phyloP scores from a whole-genome alignment of 306 rosid species.

The Mucuna pruriens region DNA sequence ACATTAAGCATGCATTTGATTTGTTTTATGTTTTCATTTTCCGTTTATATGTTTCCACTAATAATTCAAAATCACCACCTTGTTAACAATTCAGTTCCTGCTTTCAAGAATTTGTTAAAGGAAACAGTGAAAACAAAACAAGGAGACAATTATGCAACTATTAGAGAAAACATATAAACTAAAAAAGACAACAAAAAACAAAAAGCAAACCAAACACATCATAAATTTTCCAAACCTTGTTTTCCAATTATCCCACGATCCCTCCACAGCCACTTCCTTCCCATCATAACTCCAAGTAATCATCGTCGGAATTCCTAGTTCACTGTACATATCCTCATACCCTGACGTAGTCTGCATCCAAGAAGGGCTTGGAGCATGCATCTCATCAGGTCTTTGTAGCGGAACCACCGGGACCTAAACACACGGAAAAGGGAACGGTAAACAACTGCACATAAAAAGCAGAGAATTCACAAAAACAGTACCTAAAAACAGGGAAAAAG shows the following conservation, averaged over 20 bases:
- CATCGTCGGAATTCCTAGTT: conserved; percentile 95
- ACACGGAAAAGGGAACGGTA: not conserved
- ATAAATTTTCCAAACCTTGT: conserved; percentile 58
- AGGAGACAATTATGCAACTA: not conserved
- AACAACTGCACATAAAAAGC: conserved; percentile 30
- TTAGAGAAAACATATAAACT: not conserved
- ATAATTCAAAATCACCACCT: not conserved
- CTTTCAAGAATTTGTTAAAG: not conserved
- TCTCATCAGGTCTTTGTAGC: conserved; percentile 88
- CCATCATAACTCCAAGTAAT: conserved; percentile 92
- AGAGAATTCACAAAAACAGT: conserved; percentile 3
- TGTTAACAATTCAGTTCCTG: not conserved
- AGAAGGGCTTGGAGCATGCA: conserved; percentile 66
- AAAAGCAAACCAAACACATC: not conserved
- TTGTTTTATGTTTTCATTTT: not conserved
- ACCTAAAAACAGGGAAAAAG: not conserved
- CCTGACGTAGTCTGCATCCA: conserved; percentile 72
- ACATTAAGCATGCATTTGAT: not conserved
- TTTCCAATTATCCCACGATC: conserved; percentile 99
- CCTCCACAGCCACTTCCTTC: conserved; percentile 88
- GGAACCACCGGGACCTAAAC: conserved; percentile 85
- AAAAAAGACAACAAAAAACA: not conserved
- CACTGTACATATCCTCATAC: conserved; percentile 68
- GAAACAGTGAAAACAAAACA: not conserved
- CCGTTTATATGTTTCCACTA: not conserved